Conservation (phyloP, 176 grass and related monocot genomes). For the Oryza glaberrima region DNA sequence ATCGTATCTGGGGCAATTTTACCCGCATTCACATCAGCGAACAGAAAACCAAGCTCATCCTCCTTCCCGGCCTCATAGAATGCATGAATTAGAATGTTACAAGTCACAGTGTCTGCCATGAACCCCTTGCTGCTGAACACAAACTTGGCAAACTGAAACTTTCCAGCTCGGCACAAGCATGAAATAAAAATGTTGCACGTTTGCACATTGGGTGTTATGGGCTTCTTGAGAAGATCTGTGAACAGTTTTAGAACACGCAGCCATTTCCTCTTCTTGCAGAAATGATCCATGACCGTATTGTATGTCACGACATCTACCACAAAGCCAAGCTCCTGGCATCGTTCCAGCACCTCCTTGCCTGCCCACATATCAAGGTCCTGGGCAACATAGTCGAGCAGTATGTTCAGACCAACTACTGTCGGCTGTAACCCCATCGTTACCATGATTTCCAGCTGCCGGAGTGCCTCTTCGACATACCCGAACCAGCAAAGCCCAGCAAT, state of each 20-base stretch:
- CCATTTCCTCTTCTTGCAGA: constrained; percentile 66
- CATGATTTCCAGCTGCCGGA: constrained; percentile 62
- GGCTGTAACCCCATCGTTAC: constrained; percentile 62
- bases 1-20: constrained; percentile 64
- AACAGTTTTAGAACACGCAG: constrained; percentile 71
- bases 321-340: constrained; percentile 75
- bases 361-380: constrained; percentile 63
- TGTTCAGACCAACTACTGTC: constrained; percentile 74
- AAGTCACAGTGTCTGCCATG: constrained; percentile 75
- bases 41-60: constrained; percentile 67
- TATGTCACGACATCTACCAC: constrained; percentile 75
- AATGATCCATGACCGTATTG: constrained; percentile 84
- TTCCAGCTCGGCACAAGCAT: constrained; percentile 75
- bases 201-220: constrained; percentile 50
- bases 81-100: constrained; percentile 80
- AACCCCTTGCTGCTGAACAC: constrained; percentile 71
- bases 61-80: constrained; percentile 62
- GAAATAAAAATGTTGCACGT: constrained; percentile 81
- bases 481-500: constrained; percentile 71
- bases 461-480: constrained; percentile 50
- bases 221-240: constrained; percentile 79
- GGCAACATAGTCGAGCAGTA: constrained; percentile 63
- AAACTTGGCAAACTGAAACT: constrained; percentile 64
- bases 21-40: constrained; percentile 47
- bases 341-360: constrained; percentile 64